Base-by-base conservation (phyloP, 2,329 filamentous ascomycete species). In the Aphanocladium album region DNA sequence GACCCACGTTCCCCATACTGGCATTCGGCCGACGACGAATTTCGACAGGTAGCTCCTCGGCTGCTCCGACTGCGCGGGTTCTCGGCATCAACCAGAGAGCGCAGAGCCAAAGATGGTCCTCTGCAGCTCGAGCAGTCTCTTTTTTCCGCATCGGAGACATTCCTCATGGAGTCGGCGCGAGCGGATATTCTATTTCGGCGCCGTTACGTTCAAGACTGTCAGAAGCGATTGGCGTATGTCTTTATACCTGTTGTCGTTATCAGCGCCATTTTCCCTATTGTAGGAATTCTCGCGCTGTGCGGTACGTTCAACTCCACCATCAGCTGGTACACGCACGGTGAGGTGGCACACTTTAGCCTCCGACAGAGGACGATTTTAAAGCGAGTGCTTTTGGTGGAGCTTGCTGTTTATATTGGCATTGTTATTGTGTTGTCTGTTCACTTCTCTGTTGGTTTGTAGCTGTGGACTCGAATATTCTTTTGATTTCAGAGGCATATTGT, bases 261-360 rank as follows among this genome's bases (percentile, higher is more conserved):
- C 46, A 77, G 76, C 19, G 58, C 78, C 1, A 45, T 71, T 7
- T 73, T 83, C n/a, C 81, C 81, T 0, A 78, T 83, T 52, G 68
- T 80, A 11, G 76, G 79, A 0, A 61, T 80, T 0, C 65, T 82
- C 8, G 76, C 78, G 1, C 72, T 81, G 27, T 71, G 67, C 11
- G 79, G 80, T 12, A 73, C 69, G 14, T 77, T 83, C 50, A 75
- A 81, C 63, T 70, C 72, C 1, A 74, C 75, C 0, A 73, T 83
- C 30, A 74, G 74, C 7, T 83, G 80, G 80, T 77, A 75, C 57
- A 81, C 80, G 0, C 68, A 73, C 2, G 80, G 81, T 6, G 75
- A 81, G 65, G 73, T 76, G 27, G 68, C 72, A 23, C 67, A 66
- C 9, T 69, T 82, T 25, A 77, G 70, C 5, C 37, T 53, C 12